Percentiles rank a stretch among this genome's conserved stretches.
These are phyloP conservation scores for Porodaedalea pini DNA, from an alignment of 1,284 basidiomycete species.

Conservation along the genomic window DNA sequence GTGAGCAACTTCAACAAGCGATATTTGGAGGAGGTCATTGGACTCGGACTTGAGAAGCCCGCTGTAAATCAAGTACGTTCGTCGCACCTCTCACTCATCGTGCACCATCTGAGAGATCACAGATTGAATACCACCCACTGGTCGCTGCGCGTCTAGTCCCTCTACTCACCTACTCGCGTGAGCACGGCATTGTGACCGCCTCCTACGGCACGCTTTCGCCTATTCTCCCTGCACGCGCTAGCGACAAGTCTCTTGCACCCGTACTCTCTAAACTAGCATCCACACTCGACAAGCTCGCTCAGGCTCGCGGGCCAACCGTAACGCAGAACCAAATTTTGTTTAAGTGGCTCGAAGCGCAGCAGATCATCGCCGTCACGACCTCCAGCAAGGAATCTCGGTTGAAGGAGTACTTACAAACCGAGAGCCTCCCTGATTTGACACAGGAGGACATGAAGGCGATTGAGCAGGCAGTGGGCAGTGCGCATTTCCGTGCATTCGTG, in stretches of 20 bases:
- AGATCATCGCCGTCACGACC: constrained; percentile 66
- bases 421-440: constrained; percentile 54
- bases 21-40: constrained; percentile 62
- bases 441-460: constrained; percentile 60
- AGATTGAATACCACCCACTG: constrained; percentile 85
- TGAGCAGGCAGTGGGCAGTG: constrained; percentile 55
- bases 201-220: constrained; percentile 67
- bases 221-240: constrained; percentile 50
- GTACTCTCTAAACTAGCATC: constrained; percentile 41
- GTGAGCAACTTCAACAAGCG: constrained; percentile 78
- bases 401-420: constrained; percentile 59
- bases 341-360: constrained; percentile 60
- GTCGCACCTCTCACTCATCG: not conserved
- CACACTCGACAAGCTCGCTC: constrained; percentile 36
- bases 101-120: no score
- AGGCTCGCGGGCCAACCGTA: constrained; percentile 34
- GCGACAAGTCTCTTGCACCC: constrained; percentile 51
- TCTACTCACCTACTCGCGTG: constrained; percentile 50
- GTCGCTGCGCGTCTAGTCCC: constrained; percentile 56
- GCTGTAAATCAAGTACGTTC: constrained; percentile 72
- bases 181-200: constrained; percentile 62
- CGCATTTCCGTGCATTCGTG: constrained; percentile 56
- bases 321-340: constrained; percentile 52
- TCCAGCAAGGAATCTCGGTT: constrained; percentile 68
- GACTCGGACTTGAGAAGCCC: constrained; percentile 56